Evolutionary conservation across 2,329 filamentous ascomycete species (phyloP), one percentile per base, ranked within the genome.

Genomic region (Nigrograna mackinnonii): DNA sequence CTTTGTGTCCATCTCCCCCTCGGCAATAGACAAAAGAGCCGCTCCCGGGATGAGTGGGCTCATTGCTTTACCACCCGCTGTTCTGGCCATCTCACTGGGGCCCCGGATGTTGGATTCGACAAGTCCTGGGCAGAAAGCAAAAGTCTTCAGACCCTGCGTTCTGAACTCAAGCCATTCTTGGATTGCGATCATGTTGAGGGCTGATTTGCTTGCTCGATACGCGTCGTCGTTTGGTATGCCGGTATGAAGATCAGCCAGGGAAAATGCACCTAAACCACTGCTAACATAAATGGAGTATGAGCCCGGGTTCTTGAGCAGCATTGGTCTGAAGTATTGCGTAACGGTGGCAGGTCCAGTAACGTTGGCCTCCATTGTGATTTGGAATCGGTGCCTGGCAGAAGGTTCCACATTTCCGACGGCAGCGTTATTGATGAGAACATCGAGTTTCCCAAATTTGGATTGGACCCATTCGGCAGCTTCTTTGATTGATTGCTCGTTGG

Each of bases 361-460:
- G 43, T 60, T 60, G 12, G 53, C 55, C 16, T 37, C 35, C 33
- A 70, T 52, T 2, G 46, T 53, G 19, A 57, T 28, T n/a, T 36
- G 46, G 39, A 66, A 53, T 26, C 52, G 34, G 7, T 58, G 31
- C 16, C 46, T 44, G 1, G 50, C 18, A 6, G 49, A 41, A n/a
- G n/a, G n/a, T 4, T 43, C 45, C 11, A 26, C 11, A 21, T 38
- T 28, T 4, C 38, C 45, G 26, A 68, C 52, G 17, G 41, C 68
- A 7, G 68, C 68, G 37, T 70, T 70, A 62, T 70, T 70, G 40
- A 70, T 56, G 6, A 71, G 53, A 14, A 59, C 53, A 44, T 69
- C 63, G 28, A 70, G 41, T 13, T 52, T 55, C 35, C 66, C 66
- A 47, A 66, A 50, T 24, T 50, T 49, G 9, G 13, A 20, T 7